Evolutionary conservation across 306 rosid genomes (phyloP), one percentile per base, ranked within the genome.

Genomic region (Arachis hypogaea): DNA sequence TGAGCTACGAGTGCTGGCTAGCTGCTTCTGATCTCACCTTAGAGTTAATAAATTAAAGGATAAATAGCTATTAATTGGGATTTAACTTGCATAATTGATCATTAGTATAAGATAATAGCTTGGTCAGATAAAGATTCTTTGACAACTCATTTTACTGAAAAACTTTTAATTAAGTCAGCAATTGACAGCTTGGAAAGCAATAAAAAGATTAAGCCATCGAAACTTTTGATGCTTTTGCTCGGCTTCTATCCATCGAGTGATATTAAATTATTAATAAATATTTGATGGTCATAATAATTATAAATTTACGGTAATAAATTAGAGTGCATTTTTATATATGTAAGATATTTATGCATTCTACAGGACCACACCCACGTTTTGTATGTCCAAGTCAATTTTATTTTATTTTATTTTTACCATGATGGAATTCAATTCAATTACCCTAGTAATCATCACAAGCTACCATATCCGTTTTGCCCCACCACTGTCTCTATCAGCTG

Each of bases 61-160:
- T 56, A 45, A 52, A 63, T 16, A 22, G 28, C 4, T 55, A 28
- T 42, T 11, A 51, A 68, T 61, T 54, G 66, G 64, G 80, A 40
- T 75, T 63, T 57, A 68, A 3, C 67, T 12, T 57, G 6, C 36
- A 22, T 68, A 22, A 59, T 67, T 67, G 49, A 59, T 59, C 11
- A 59, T 67, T 76, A 40, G 49, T 59, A 58, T 66, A 75, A 65
- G 41, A 67, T 67, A 67, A 59, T 69, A 61, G 14, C 30, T 52
- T 2, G 52, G 69, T 77, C 71, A 51, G 81, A 61, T 77, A 51
- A 69, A 69, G 75, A 61, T 77, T 62, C 75, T 77, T 69, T 62
- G 68, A 61, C 64, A 60, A 29, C 11, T 28, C 45, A 69, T 69
- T 52, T 76, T 67, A 49, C 54, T 67, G 74, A 76, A 75, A 65